Base-by-base conservation (phyloP, 345 rosid genomes). In the Arabis alpina region DNA sequence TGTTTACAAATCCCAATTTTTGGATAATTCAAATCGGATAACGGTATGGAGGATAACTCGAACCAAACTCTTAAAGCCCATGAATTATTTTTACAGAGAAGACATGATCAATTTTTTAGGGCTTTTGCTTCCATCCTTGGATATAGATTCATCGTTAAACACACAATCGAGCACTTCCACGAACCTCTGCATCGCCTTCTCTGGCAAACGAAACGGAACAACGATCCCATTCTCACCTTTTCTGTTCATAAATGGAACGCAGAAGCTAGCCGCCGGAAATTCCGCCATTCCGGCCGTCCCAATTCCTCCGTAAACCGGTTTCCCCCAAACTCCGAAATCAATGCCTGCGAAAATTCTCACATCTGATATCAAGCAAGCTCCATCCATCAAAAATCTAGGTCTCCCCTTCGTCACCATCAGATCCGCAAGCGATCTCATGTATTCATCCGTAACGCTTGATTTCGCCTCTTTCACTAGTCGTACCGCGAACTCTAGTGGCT, bases 251-350 rank as follows among this genome's bases (percentile, higher is more conserved):
- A 50, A 23, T 2, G 80, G 68, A 28, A 79, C 61, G 43, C 25
- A 76, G 64, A 80, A 80, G 55, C 86, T 83, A 13, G 70, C 62
- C 6, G 48, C 70, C 11, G 45, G 64, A 10, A 54, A 48, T 7
- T 8, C 47, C 40, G 0, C 11, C 5, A 68, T 44, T 19, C 74
- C 60, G 9, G 70, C 71, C 2, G 5, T 48, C 3, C 16, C 66
- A 2, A 54, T 40, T 25, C 79, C 79, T 8, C 81, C 82, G 19
- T 82, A 88, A 10, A 62, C 77, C 6, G 90, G 74, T 68, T 77
- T 77, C 2, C 90, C 90, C 87, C 85, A 88, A 11, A 24, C 3
- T 3, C 93, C 88, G 5, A 82, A 80, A 50, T 86, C 82, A 0
- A 78, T 68, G 1, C 71, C 50, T 11, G 59, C 72, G 2, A 84